Base-by-base conservation (phyloP, 2,329 filamentous ascomycete species). In the Aspergillus ochraceus region DNA sequence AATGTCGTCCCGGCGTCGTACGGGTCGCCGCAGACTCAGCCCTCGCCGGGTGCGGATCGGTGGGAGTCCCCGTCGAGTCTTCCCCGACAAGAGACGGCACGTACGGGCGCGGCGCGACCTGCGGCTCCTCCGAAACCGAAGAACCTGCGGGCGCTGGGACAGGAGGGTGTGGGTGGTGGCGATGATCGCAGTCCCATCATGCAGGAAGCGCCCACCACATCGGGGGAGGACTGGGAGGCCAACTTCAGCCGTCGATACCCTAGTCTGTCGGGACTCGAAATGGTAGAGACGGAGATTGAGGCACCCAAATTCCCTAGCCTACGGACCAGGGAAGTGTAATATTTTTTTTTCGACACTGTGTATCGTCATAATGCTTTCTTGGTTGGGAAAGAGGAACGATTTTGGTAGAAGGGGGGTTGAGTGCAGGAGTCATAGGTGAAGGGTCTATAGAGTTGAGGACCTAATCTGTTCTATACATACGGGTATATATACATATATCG, bases 231-330 rank as follows among this genome's bases (percentile, higher is more conserved):
- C 59, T 86, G 83, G 81, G 85, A 88, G 63, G 77, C 78, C 22
- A 84, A 91, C 71, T 97, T 98, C 73, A 89, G 88, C 61, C 92
- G 92, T 76, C 83, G 92, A 60, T 97, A 92, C 76, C 94, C 94
- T 0, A 96, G 90, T 72, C 79, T 98, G 60, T 88, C 88, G 58
- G 86, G 91, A 10, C 85, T 97, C 66, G 93, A 97, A 79, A 90
- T 94, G 87, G 89, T 92, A n/a, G 90, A 95, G 77, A 86, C 88
- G 61, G 89, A 85, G 66, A 81, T 83, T 53, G 77, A 78, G 60
- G 64, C 75, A 52, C 73, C 71, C 51, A 76, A 74, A 54, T 64
- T 74, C 47, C 65, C 73, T 26, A 70, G 71, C 60, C 59, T 79
- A 55, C 70, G 77, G 59, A 79, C 76, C 11, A 76, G 75, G 62